Base-by-base conservation (phyloP, 768 basidiomycete genomes). In the Mycena latifolia region DNA sequence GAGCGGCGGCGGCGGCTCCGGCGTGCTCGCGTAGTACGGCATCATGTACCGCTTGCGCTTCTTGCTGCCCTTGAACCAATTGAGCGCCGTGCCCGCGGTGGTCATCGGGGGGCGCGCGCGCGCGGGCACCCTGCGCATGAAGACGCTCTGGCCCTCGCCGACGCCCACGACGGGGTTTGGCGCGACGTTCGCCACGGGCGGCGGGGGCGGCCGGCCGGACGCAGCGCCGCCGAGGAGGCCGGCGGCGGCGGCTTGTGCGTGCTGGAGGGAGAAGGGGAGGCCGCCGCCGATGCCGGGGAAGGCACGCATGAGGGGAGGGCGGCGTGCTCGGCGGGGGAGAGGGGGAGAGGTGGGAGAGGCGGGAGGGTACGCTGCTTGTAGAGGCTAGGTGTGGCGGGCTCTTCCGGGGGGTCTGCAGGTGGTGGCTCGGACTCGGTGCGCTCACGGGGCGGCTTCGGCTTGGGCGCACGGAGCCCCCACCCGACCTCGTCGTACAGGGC, bases 301-400 rank as follows among this genome's bases (percentile, higher is more conserved):
- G 43, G 64, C 64, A 11, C 47, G 45, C 10, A 65, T 52, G 10
- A 65, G 57, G 5, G 64, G 51, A 60, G 35, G 6, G 45, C 43
- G 20, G 64, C 64, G 58, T 52, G 64, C 47, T 60, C 35, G 27
- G 59, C 37, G 45, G 57, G 57, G 10, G 58, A 65, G 5, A 57
- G 57, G 17, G 64, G 22, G 33, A 65, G 57, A 11, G 57, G 52
- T 17, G 39, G 57, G 1, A 65, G 46, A 1, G 45, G 51, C 2
- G 57, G 64, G 17, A 59, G 46, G 29, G 28, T 25, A 24, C n/a
- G 22, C 28, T 24, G 39, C 18, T 65, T 65, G 35, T 65, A 59
- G 27, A 18, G 48, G 28, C 14, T 15, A 3, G 28, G 25, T 10
- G 48, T 14, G 27, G 48, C 1, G 24, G 46, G 24, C 25, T 2